Conservation (phyloP, 257 asterid species). For the Paulownia fortunei region DNA sequence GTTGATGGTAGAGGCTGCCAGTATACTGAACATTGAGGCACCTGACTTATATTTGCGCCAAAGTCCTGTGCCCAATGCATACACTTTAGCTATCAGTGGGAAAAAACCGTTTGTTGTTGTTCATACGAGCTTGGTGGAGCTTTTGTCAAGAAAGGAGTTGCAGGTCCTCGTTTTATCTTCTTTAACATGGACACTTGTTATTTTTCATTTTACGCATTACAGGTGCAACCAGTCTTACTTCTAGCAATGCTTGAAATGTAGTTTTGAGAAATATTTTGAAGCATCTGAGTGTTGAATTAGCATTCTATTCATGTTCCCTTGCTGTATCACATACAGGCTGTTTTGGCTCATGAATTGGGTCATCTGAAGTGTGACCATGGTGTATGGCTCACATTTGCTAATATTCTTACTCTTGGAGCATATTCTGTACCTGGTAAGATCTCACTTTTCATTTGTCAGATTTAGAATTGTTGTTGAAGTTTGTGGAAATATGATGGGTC, state of each 20-base stretch:
- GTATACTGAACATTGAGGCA: constrained; percentile 67
- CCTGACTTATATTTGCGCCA: constrained; percentile 91
- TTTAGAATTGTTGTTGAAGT: background rate
- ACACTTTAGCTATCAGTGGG: constrained; percentile 91
- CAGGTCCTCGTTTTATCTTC: constrained; percentile 57
- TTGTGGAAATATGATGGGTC: background rate
- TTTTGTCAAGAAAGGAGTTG: constrained; percentile 80
- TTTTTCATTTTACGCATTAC: background rate
- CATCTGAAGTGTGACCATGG: constrained; percentile 98
- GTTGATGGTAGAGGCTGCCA: constrained; percentile 82
- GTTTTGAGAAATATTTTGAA: constrained; percentile 10
- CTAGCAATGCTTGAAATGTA: background rate
- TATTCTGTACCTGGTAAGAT: constrained; percentile 77
- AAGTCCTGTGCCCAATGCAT: constrained; percentile 94
- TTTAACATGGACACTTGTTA: background rate
- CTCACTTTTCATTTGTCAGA: constrained; percentile 17
- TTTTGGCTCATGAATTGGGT: constrained; percentile 95
- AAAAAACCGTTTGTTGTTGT: constrained; percentile 94
- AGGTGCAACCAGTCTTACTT: background rate
- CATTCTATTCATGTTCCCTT: constrained; percentile 12
- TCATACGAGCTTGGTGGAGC: constrained; percentile 95
- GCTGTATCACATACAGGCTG: constrained; percentile 61
- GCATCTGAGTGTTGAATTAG: background rate
- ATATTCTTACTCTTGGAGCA: constrained; percentile 91
- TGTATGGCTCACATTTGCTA: constrained; percentile 90